Evolutionary conservation across 1,139 yeast genomes (phyloP).

Genomic region (Geotrichum europaeum): DNA sequence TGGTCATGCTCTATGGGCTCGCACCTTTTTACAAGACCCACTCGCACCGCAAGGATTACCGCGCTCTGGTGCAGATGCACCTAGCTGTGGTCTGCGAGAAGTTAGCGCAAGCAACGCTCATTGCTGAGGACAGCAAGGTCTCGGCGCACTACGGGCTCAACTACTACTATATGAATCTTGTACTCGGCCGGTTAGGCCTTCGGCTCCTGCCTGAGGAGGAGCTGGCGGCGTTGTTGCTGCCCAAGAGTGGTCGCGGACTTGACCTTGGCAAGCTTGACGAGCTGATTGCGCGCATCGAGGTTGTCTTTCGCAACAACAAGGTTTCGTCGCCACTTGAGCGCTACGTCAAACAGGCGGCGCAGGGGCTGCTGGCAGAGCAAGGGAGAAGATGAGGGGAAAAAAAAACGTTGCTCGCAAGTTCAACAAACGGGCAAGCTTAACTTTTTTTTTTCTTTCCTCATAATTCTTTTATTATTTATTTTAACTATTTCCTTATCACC

Average conservation of each 20-base stretch:
- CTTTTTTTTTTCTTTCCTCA: too few species aligned
- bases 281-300: constrained; percentile 5
- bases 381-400: neutral
- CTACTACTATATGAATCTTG: constrained; percentile 13
- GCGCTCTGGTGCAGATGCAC: neutral
- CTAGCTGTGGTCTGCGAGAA: neutral
- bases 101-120: constrained; percentile 1
- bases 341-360: constrained; percentile 16
- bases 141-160: constrained; percentile 9
- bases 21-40: constrained; percentile 8
- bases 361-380: constrained; percentile 11
- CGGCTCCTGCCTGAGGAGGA: neutral
- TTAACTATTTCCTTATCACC: neutral
- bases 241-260: neutral
- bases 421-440: too few species aligned
- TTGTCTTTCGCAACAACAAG: neutral
- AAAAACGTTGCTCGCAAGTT: neutral
- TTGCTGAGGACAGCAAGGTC: constrained; percentile 2
- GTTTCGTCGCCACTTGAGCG: constrained; percentile 12
- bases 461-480: neutral
- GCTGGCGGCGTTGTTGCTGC: neutral
- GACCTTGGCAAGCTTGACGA: constrained; percentile 11
- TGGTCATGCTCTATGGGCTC: constrained; percentile 16
- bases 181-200: constrained; percentile 14
- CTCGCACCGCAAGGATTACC: neutral